These are phyloP conservation scores for Miscanthus lutarioriparius DNA, from an alignment of 176 grass and related monocot species.

Conservation along the genomic window DNA sequence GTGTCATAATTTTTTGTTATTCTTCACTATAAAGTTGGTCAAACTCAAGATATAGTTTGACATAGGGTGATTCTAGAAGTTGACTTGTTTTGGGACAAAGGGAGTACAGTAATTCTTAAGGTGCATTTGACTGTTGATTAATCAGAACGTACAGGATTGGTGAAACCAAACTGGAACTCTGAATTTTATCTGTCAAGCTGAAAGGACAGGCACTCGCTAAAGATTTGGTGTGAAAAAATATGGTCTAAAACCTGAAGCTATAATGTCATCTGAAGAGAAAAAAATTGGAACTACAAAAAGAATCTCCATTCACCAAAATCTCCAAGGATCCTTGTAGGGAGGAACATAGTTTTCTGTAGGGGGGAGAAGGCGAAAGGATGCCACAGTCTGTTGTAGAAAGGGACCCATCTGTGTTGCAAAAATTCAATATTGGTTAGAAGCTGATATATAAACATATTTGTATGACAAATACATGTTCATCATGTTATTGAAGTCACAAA, in stretches of 20 bases:
- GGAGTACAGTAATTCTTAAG: background rate
- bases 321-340: slow-evolving; percentile 96
- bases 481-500: background rate
- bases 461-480: slow-evolving; percentile 4
- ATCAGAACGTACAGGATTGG: background rate
- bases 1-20: background rate
- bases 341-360: slow-evolving; percentile 86
- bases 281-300: background rate
- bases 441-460: slow-evolving; percentile 20
- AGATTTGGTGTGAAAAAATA: slow-evolving; percentile 23
- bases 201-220: slow-evolving; percentile 23
- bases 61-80: background rate
- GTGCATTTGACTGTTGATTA: background rate
- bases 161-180: background rate
- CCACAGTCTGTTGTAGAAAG: slow-evolving; percentile 72
- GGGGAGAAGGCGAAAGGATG: slow-evolving; percentile 82
- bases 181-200: slow-evolving; percentile 5
- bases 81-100: background rate
- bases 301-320: slow-evolving; percentile 79
- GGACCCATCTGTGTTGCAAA: slow-evolving; percentile 68
- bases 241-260: slow-evolving; percentile 12
- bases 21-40: background rate
- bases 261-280: background rate
- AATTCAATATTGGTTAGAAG: slow-evolving; percentile 31
- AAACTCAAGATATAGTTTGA: background rate